Conservation (phyloP, 192 early-diverging fungal genomes). For the Linnemannia schmuckeri region DNA sequence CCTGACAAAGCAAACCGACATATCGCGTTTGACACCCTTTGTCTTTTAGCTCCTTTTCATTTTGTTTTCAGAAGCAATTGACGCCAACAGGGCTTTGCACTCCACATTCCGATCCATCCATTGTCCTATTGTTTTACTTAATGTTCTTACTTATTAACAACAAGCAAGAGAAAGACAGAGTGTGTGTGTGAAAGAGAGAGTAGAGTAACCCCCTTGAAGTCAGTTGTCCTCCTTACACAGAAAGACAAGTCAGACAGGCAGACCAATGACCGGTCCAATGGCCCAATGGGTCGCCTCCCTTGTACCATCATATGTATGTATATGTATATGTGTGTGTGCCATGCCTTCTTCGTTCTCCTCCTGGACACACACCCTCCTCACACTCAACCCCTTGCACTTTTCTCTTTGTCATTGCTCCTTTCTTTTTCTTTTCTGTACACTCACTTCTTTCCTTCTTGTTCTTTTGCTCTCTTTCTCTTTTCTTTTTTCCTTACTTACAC, state of each 20-base stretch:
- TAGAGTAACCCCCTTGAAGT: neutral
- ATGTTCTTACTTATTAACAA: neutral
- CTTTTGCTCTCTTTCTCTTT: neutral
- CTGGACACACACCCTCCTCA: neutral
- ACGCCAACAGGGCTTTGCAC: neutral
- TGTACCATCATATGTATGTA: no score
- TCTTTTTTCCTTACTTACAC: neutral
- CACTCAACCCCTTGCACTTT: neutral
- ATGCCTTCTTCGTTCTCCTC: neutral
- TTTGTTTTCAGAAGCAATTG: neutral
- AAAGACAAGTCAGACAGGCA: no score
- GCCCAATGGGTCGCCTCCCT: no score
- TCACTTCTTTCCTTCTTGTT: neutral
- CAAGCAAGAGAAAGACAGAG: no score
- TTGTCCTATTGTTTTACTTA: neutral
- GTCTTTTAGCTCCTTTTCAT: no score
- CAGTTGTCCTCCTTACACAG: neutral
- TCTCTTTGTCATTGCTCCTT: neutral
- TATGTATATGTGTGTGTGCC: neutral
- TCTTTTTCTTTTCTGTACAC: neutral
- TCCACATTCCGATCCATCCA: neutral
- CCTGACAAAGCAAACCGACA: no score
- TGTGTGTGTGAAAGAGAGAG: no score
- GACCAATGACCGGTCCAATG: no score
- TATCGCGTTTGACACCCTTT: no score